Evolutionary conservation across 2,329 filamentous ascomycete genomes (phyloP), one percentile per base, ranked within the genome.

Genomic region (Escovopsis sp.): DNA sequence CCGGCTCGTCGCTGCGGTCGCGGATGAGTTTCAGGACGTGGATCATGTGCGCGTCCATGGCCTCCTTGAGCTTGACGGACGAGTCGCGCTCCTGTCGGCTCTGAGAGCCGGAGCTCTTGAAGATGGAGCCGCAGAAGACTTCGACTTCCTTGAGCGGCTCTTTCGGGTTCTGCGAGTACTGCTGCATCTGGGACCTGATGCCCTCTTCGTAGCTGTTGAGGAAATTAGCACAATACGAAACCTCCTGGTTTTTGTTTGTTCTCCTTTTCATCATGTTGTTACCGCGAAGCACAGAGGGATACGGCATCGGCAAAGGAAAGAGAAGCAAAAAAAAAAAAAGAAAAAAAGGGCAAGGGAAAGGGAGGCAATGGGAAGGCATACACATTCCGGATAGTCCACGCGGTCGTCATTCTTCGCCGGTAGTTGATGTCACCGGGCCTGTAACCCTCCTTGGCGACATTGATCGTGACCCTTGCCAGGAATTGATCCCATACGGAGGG

Each of bases 121-220:
- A 50, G n/a, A 73, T 62, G n/a, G 58, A 62, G 8, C 69, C 70
- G 17, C 67, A 68, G 35, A 72, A 71, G 0, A 68, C 65, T 39
- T 73, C 70, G 0, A 68, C 51, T 44, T 73, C 70, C 0, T 51
- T 59, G 7, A 73, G 51, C 0, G 53, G 51, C 14, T 49, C 48
- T 6, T 56, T 54, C 0, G 66, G 57, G 30, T 67, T 64, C 5
- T 68, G 61, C 0, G 67, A 57, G 23, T 52, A 66, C 3, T 62
- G 52, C 37, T 52, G 49, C 53, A 63, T 67, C n/a, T 54, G 52
- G 8, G 49, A 52, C 10, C 40, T 39, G 1, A 72, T 52, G 1
- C 51, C 46, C 8, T 61, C 55, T 12, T 71, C 64, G 43, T 71
- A 72, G 9, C 65, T 66, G 19, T 10, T 18, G 0, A n/a, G 6